phyloP scores from a whole-genome alignment of 2,329 filamentous ascomycete genomes.

The Zelopaecilomyces penicillatus region DNA sequence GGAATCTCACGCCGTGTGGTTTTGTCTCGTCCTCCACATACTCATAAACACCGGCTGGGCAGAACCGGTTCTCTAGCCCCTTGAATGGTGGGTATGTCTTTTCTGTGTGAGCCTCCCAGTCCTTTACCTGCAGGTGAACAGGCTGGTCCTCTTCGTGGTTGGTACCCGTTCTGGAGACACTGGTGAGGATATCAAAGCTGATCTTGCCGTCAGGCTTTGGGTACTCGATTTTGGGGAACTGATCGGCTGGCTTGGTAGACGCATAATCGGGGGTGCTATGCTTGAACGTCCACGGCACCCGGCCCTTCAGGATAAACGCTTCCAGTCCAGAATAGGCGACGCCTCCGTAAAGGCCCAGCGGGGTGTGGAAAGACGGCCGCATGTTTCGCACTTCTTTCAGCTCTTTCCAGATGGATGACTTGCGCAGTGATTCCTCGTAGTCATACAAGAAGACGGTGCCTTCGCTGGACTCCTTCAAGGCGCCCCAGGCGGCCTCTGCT shows the following conservation, averaged over 20 bases:
- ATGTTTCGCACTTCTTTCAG: conserved; percentile 94
- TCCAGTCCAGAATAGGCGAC: conserved; percentile 90
- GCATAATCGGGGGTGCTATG: conserved; percentile 72
- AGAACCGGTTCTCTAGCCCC: conserved; percentile 93
- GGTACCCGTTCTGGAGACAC: conserved; percentile 88
- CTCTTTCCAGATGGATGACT: conserved; percentile 87
- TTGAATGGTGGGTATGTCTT: conserved; percentile 80
- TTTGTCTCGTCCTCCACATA: conserved; percentile 91
- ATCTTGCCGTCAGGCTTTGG: conserved; percentile 94
- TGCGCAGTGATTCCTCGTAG: conserved; percentile 82
- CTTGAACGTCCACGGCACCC: conserved; percentile 83
- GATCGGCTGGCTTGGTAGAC: conserved; percentile 69
- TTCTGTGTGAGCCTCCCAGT: conserved; percentile 86
- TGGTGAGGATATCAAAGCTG: conserved; percentile 92
- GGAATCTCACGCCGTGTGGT: conserved; percentile 82
- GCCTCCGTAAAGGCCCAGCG: conserved; percentile 82
- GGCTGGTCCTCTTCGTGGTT: conserved; percentile 99
- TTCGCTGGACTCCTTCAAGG: conserved; percentile 49
- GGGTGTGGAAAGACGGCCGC: conserved; percentile 85
- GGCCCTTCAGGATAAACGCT: conserved; percentile 78
- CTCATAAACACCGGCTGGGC: conserved; percentile 94
- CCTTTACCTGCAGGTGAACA: conserved; percentile 86
- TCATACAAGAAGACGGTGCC: conserved; percentile 85
- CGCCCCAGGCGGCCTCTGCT: conserved; percentile 79
- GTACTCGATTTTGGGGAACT: conserved; percentile 86